Conservation (phyloP, 495 filamentous ascomycete species). For the Daldinia concentrica region DNA sequence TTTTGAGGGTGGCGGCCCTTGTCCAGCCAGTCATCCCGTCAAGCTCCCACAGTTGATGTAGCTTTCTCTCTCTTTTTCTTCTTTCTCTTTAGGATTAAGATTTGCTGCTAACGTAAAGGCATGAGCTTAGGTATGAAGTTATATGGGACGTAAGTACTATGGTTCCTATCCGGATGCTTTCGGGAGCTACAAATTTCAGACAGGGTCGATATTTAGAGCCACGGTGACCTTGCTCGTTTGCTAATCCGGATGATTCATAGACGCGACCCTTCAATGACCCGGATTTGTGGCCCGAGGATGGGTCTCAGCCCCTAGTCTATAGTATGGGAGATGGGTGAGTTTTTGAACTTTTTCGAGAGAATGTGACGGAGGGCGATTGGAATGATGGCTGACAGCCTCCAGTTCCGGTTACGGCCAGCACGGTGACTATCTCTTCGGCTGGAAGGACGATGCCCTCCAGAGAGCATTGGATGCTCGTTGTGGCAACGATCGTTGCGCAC, state of each 20-base stretch:
- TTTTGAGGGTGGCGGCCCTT: conserved; percentile 45
- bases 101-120: too few relatives aligned
- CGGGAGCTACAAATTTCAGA: background rate
- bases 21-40: conserved; percentile 51
- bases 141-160: conserved; percentile 48
- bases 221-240: background rate
- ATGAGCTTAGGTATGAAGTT: conserved; percentile 40
- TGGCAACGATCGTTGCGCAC: conserved; percentile 47
- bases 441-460: conserved; percentile 55
- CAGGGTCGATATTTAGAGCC: background rate
- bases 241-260: conserved; percentile 1
- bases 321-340: conserved; percentile 55
- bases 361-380: background rate
- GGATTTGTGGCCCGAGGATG: conserved; percentile 51
- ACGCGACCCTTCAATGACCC: conserved; percentile 48
- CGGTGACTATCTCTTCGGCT: conserved; percentile 61
- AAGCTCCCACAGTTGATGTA: conserved; percentile 51
- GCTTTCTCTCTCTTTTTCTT: too few relatives aligned
- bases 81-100: too few relatives aligned
- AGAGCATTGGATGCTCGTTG: conserved; percentile 56
- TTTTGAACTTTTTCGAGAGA: background rate
- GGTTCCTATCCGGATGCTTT: background rate
- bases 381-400: conserved; percentile 1
- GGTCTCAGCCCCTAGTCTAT: conserved; percentile 57
- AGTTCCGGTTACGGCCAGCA: conserved; percentile 56